Evolutionary conservation across 2,329 filamentous ascomycete genomes (phyloP).

Genomic region (Fusarium udum): DNA sequence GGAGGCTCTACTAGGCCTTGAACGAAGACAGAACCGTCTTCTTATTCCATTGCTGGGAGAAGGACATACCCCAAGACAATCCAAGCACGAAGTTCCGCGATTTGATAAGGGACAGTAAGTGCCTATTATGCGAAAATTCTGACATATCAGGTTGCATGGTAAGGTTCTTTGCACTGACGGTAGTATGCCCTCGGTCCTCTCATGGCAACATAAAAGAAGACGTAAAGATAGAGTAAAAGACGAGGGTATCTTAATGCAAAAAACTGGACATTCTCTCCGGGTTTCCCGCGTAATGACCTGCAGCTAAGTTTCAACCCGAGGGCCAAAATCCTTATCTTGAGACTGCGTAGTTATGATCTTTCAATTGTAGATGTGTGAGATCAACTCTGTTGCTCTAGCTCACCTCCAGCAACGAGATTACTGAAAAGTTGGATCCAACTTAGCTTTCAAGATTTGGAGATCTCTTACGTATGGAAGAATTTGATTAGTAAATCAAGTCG

Average conservation of each 20-base stretch:
- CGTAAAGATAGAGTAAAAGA: too few species aligned
- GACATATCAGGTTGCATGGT: background rate
- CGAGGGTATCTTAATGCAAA: background rate
- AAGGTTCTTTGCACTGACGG: fast-evolving
- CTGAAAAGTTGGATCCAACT: too few species aligned
- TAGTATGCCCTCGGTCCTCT: too few species aligned
- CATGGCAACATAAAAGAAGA: too few species aligned
- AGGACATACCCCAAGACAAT: fast-evolving
- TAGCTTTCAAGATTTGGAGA: too few species aligned
- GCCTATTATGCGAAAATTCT: background rate
- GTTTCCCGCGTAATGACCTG: background rate
- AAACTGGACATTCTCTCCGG: background rate
- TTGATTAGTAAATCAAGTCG: too few species aligned
- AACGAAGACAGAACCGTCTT: fast-evolving
- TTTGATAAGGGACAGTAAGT: fast-evolving
- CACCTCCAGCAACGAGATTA: fast-evolving
- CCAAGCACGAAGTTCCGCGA: fast-evolving
- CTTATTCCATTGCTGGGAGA: fast-evolving
- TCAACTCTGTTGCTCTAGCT: background rate
- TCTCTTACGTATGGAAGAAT: too few species aligned
- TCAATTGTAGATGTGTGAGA: fast-evolving
- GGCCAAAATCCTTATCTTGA: background rate
- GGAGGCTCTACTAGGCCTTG: too few species aligned
- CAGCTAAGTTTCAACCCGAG: background rate
- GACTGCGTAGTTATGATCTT: background rate